phyloP scores from a whole-genome alignment of 2,329 filamentous ascomycete species.

The Fusarium sambucinum region DNA sequence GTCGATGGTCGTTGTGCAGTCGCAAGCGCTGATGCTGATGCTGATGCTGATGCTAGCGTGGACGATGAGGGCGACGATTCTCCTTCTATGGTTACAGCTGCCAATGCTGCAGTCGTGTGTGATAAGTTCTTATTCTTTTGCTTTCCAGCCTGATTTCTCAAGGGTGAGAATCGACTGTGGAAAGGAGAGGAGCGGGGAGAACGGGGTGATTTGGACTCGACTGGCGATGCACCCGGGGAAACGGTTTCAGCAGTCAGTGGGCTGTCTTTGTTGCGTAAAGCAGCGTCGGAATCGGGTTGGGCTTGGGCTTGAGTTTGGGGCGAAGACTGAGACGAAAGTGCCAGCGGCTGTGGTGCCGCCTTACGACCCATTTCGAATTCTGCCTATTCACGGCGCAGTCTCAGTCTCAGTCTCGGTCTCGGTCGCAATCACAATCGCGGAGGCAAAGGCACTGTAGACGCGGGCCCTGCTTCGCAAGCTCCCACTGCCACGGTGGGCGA shows the following conservation, averaged over 20 bases:
- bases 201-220: constrained; percentile 55
- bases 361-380: constrained; percentile 66
- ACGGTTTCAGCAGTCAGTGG: constrained; percentile 50
- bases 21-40: not conserved
- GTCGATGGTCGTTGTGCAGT: constrained; percentile 30
- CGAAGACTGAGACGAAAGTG: constrained; percentile 53
- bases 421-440: constrained; percentile 26
- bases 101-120: constrained; percentile 42
- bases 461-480: constrained; percentile 44
- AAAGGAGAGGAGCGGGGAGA: constrained; percentile 63
- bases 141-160: constrained; percentile 44
- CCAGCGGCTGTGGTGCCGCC: constrained; percentile 68
- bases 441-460: constrained; percentile 22
- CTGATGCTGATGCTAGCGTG: not conserved
- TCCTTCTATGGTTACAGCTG: constrained; percentile 21
- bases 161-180: constrained; percentile 56
- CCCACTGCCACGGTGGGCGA: constrained; percentile 41
- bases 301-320: constrained; percentile 27
- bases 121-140: constrained; percentile 45
- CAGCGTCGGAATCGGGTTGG: constrained; percentile 53
- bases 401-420: constrained; percentile 39
- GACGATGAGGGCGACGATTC: constrained; percentile 13
- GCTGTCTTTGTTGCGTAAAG: constrained; percentile 50
- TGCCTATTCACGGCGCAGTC: constrained; percentile 45
- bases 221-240: constrained; percentile 50